Base-by-base conservation (phyloP, 2,329 filamentous ascomycete species). In the Pseudodiploospora longispora region DNA sequence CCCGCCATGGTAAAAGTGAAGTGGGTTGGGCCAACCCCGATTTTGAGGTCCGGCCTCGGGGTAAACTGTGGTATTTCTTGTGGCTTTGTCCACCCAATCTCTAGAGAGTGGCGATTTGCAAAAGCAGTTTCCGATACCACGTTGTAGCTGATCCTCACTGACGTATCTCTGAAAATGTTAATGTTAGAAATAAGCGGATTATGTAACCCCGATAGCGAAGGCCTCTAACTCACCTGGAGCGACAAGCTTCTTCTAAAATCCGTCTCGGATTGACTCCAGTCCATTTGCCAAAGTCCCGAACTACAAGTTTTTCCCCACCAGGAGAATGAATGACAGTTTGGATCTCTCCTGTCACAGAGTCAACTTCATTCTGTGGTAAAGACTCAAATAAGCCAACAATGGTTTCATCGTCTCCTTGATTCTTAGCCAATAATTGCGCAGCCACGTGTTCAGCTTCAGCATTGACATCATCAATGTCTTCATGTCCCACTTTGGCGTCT, bases 281-380 rank as follows among this genome's bases (percentile, higher is more conserved):
- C 70, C 81, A 82, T 61, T 87, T 88, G 2, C 87, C 89, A 71
- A 97, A 96, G 55, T 96, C 85, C 36, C 86, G 75, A 40, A 95
- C 75, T 1, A 70, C 74, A 4, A 88, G 64, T 45, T 75, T 80
- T 5, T 68, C 59, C 2, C 78, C 74, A 50, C 76, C 62, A 43
- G 67, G 52, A 38, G 70, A 66, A 55, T 72, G 78, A 36, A 80
- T 67, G 35, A 76, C 73, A 0, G 71, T 82, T 33, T 64, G 71
- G 3, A 71, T 73, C 57, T 80, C 76, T n/a, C 79, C 79, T 6
- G 75, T 79, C 5, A 60, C 52, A 4, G 72, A 68, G 52, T 83
- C 77, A 5, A 79, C 69, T 55, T 83, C 78, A 52, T 70, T 74
- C 28, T 79, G 72, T 1, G 81, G 81, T 5, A 85, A 61, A 46